Conservation (phyloP, 345 rosid species). For the rapeseed (Brassica napus) region Da-Ae NC_063448.1:32914501-32915000, state of each 20-base stretch:
- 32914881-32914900: not conserved
- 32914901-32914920: not conserved
- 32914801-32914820: not conserved
- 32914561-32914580: not conserved
- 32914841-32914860: not conserved
- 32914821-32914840: not conserved
- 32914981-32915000: not conserved
- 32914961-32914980: not conserved
- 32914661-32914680: not conserved
- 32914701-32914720: not conserved
- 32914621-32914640: not conserved
- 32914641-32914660: not conserved
- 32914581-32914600: too few species aligned
- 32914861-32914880: not conserved
- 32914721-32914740: not conserved
- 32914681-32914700: not conserved
- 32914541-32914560: not conserved
- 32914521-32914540: not conserved
- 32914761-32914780: not conserved
- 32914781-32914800: not conserved
- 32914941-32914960: not conserved
- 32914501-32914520: not conserved
- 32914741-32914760: not conserved
- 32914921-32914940: not conserved
- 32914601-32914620: not conserved